phyloP scores from a whole-genome alignment of 768 basidiomycete genomes.

The Baorangia bicolor region DNA sequence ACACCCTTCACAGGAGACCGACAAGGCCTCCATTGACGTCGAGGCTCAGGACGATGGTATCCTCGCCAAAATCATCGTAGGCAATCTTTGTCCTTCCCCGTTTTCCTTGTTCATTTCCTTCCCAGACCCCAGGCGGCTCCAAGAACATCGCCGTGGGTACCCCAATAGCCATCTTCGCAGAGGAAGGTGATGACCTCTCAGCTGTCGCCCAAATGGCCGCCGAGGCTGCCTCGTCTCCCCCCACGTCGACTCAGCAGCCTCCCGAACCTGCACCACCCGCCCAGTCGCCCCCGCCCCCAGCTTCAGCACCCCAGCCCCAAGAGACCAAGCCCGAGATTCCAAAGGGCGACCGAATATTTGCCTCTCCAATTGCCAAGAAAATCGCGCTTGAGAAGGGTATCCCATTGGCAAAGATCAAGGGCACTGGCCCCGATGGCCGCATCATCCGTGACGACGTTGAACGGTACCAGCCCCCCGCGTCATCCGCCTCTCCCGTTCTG shows the following conservation, averaged over 20 bases:
- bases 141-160: constrained; percentile 88
- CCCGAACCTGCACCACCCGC: constrained; percentile 44
- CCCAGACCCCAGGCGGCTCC: constrained; percentile 75
- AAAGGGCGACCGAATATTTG: constrained; percentile 84
- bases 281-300: constrained; percentile 34
- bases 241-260: constrained; percentile 34
- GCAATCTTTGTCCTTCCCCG: constrained; percentile 26
- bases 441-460: constrained; percentile 96
- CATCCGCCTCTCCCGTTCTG: constrained; percentile 42
- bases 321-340: constrained; percentile 56
- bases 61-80: constrained; percentile 93
- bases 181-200: constrained; percentile 94
- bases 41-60: constrained; percentile 98
- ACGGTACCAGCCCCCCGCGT: constrained; percentile 65
- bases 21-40: constrained; percentile 99
- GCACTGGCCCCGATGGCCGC: constrained; percentile 90
- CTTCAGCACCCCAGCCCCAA: constrained; percentile 35
- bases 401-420: constrained; percentile 86
- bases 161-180: constrained; percentile 87
- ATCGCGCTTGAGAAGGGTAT: constrained; percentile 94
- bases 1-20: constrained; percentile 75
- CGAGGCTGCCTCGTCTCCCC: constrained; percentile 49
- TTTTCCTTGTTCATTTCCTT: background rate
- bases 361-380: constrained; percentile 94
- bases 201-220: constrained; percentile 72